Evolutionary conservation across 2,329 filamentous ascomycete genomes (phyloP).

Genomic region (Ceratocystis albifundus): DNA sequence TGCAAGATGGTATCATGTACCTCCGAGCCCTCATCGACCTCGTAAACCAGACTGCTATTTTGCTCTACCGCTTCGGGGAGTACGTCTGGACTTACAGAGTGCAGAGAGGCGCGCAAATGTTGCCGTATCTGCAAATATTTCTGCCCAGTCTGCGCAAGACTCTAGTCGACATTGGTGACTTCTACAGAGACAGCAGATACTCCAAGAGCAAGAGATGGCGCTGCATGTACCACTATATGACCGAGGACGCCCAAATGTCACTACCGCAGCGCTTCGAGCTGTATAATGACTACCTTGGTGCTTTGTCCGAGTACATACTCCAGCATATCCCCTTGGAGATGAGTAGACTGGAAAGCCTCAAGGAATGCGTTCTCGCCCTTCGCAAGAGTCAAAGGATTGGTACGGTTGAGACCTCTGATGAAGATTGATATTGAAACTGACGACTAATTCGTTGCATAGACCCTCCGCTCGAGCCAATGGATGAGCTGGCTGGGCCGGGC

Average conservation of each 20-base stretch:
- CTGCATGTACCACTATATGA: slow-evolving; percentile 47
- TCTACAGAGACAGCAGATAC: slow-evolving; percentile 41
- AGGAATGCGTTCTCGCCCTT: background rate
- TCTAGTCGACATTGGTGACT: slow-evolving; percentile 41
- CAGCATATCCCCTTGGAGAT: background rate
- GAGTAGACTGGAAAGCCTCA: background rate
- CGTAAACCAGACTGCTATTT: background rate
- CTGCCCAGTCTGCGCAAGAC: slow-evolving; percentile 45
- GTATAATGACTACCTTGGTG: background rate
- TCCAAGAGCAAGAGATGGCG: slow-evolving; percentile 44
- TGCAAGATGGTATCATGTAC: background rate
- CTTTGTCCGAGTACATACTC: background rate
- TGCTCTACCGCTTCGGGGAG: background rate
- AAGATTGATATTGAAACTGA: background rate
- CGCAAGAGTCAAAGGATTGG: background rate
- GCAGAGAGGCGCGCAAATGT: background rate
- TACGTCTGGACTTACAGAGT: background rate
- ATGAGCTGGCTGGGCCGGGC: background rate
- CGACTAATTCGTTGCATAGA: background rate
- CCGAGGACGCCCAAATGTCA: slow-evolving; percentile 33
- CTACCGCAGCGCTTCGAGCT: background rate
- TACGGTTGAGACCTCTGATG: background rate
- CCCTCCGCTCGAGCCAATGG: background rate
- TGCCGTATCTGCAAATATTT: slow-evolving; percentile 41
- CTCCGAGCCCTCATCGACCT: background rate